Percentiles rank a stretch among this genome's conserved stretches.
phyloP scores from a whole-genome alignment of 2,329 filamentous ascomycete genomes.

The Arthrinium phaeospermum region DNA sequence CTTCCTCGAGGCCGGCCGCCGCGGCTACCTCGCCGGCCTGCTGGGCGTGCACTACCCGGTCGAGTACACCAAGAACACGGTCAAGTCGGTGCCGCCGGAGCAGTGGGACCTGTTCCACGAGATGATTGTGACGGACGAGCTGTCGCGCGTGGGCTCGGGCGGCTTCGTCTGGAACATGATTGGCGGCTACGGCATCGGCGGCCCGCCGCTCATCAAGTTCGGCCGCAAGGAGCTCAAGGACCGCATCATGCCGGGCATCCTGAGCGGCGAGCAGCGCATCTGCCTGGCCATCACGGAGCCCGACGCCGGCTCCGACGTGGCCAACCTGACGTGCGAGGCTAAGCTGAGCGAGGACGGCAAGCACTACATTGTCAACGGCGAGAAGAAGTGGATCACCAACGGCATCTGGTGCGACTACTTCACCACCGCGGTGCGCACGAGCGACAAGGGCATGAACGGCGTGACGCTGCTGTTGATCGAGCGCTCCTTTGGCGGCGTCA shows the following conservation, averaged over 20 bases:
- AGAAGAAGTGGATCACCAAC: constrained; percentile 99
- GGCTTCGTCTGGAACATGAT: constrained; percentile 97
- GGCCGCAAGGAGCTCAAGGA: constrained; percentile 85
- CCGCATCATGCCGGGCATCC: constrained; percentile 84
- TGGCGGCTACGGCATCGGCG: constrained; percentile 95
- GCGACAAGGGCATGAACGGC: constrained; percentile 88
- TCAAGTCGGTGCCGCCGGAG: constrained; percentile 81
- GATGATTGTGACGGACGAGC: constrained; percentile 91
- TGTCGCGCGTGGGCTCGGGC: constrained; percentile 86
- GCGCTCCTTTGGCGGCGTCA: constrained; percentile 81
- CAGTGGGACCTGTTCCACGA: constrained; percentile 99
- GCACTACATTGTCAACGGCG: constrained; percentile 98
- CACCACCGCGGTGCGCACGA: constrained; percentile 93
- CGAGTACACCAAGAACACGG: constrained; percentile 72
- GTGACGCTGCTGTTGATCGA: constrained; percentile 92
- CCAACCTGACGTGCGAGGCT: constrained; percentile 93
- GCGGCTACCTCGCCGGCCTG: constrained; percentile 91
- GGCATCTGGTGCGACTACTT: constrained; percentile 98
- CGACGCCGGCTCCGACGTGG: constrained; percentile 93
- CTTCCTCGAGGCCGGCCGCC: constrained; percentile 94
- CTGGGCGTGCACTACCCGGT: constrained; percentile 83
- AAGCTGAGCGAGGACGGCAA: constrained; percentile 95
- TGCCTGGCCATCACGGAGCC: constrained; percentile 97
- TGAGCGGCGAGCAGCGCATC: constrained; percentile 94
- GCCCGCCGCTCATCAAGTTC: constrained; percentile 90